Evolutionary conservation across 306 rosid species (phyloP), one percentile per base, ranked within the genome.

Genomic region (Mimosa pudica): DNA sequence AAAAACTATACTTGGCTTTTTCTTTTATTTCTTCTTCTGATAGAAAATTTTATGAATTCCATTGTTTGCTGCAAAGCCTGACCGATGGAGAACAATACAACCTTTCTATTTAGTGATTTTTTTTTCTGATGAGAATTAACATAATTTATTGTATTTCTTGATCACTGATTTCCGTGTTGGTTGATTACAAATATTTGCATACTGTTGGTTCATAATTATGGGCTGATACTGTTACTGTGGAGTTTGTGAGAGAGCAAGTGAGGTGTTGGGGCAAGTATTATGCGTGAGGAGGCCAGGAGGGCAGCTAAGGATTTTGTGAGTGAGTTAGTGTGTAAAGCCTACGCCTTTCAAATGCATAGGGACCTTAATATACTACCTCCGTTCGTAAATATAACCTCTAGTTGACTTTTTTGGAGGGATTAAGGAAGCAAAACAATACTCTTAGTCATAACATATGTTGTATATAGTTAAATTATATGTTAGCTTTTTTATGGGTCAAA

Each of bases 1-100:
- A 63, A 44, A 10, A 55, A 45, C 35, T 74, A 14, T 36, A 41
- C 46, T 72, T 73, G 44, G 17, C 20, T 45, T 58, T 74, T 60
- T 18, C 49, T 48, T 5, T 32, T 33, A 47, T 2, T 74, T 46
- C 45, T 65, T 67, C 66, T 10, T 20, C 14, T 73, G 41, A 45
- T 36, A 72, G 77, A 60, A 44, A 48, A 58, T 68, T 57, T 54
- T 35, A 68, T 51, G 16, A 66, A 30, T 77, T 32, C 66, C 71
- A 20, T 75, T 52, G 58, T 82, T 82, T 80, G 41, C 75, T 58
- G 49, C 79, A 41, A 63, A 68, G 49, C 54, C 70, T 75, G 69
- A 76, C 58, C 38, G 49, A 33, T 17, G 16, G 79, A 18, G 73
- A 74, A 67, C 71, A 32, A 62, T 73, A 36, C 45, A 49, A 72